phyloP scores from a whole-genome alignment of 2,329 filamentous ascomycete species.

The Lachnellula occidentalis region DNA sequence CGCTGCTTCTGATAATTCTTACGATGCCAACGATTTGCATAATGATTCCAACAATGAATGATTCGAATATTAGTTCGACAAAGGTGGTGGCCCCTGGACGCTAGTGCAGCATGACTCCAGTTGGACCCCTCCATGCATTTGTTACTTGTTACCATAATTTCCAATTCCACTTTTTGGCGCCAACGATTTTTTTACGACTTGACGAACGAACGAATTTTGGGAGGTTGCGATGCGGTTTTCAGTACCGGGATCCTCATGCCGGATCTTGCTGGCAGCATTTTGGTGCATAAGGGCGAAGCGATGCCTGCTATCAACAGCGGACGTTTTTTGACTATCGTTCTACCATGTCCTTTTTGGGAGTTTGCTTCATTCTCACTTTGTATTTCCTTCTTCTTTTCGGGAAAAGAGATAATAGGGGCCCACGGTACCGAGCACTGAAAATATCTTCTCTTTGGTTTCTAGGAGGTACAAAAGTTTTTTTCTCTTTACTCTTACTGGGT shows the following conservation, averaged over 20 bases:
- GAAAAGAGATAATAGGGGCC: background rate
- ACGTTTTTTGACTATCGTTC: background rate
- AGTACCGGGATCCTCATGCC: background rate
- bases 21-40: slow-evolving; percentile 23
- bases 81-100: slow-evolving; percentile 23
- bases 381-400: background rate
- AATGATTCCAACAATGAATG: slow-evolving; percentile 13
- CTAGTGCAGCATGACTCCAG: slow-evolving; percentile 32
- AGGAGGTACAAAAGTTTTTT: background rate
- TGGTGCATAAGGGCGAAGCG: background rate
- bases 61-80: slow-evolving; percentile 13
- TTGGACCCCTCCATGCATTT: slow-evolving; percentile 3
- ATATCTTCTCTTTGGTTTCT: background rate
- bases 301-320: background rate
- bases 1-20: slow-evolving; percentile 14
- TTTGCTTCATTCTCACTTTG: background rate
- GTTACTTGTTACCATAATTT: slow-evolving; percentile 9
- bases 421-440: background rate
- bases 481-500: background rate
- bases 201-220: slow-evolving; percentile 8
- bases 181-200: slow-evolving; percentile 21
- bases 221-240: background rate
- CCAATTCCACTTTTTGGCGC: slow-evolving; percentile 11
- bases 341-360: slow-evolving; percentile 2
- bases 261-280: background rate